A percentile compares a stretch with the other conserved stretches of the same genome.
Conservation (phyloP, 1,284 basidiomycete species). For the Jaminaea rosea region DNA sequence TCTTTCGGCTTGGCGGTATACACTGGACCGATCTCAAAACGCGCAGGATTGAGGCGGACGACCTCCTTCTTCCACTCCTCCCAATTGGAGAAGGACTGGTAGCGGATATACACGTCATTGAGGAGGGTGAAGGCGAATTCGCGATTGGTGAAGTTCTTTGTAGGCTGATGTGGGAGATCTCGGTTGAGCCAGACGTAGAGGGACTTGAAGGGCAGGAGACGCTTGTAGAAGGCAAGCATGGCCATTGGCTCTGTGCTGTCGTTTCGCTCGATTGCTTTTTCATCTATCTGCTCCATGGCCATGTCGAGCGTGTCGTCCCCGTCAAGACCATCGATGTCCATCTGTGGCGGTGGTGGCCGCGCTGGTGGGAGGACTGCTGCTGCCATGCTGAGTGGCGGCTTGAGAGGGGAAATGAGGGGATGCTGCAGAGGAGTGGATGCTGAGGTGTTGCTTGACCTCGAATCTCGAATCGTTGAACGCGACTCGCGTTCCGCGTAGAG, state of each 20-base stretch:
- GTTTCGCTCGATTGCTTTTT: constrained; percentile 36
- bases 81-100: constrained; percentile 75
- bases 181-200: constrained; percentile 94
- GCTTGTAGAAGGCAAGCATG: constrained; percentile 82
- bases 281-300: constrained; percentile 27
- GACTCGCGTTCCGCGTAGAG: no score
- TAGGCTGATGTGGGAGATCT: constrained; percentile 53
- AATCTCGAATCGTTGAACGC: no score
- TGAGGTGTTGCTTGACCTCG: no score
- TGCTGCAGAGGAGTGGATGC: no score
- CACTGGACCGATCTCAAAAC: constrained; percentile 94
- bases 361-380: constrained; percentile 20
- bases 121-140: constrained; percentile 94
- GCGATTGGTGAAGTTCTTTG: constrained; percentile 54
- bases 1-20: constrained; percentile 86
- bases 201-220: constrained; percentile 87
- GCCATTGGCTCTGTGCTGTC: constrained; percentile 55
- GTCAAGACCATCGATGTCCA: constrained; percentile 27
- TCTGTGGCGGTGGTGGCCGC: constrained; percentile 29
- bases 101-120: constrained; percentile 82
- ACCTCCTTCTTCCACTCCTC: constrained; percentile 85
- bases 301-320: constrained; percentile 21
- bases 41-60: constrained; percentile 48
- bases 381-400: constrained; percentile 13
- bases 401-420: no score